These are phyloP conservation scores for Fusarium abutilonis DNA, from an alignment of 2,329 filamentous ascomycete genomes.

Conservation along the genomic window DNA sequence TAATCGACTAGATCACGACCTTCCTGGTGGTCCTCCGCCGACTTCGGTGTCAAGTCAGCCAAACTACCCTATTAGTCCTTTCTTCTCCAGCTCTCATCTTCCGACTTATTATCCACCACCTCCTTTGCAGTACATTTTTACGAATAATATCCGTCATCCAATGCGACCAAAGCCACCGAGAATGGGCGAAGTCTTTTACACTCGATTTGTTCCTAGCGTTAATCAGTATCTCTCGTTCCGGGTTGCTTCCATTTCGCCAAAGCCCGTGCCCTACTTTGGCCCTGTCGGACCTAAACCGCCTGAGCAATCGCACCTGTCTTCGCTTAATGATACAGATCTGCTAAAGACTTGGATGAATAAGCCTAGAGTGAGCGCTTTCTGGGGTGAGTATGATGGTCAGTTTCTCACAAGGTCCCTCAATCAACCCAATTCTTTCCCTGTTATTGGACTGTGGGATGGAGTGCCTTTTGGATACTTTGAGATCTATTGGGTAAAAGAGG, in stretches of 20 bases:
- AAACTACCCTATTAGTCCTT: constrained; percentile 69
- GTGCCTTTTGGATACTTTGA: constrained; percentile 98
- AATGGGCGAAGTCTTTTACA: constrained; percentile 92
- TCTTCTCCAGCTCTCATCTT: constrained; percentile 82
- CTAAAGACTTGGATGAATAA: constrained; percentile 90
- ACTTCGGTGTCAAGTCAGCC: constrained; percentile 48
- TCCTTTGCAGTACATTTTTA: constrained; percentile 82
- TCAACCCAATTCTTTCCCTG: constrained; percentile 83
- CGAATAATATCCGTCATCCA: constrained; percentile 83
- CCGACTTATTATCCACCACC: constrained; percentile 91
- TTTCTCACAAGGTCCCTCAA: constrained; percentile 75
- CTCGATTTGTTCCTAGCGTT: constrained; percentile 82
- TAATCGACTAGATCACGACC: constrained; percentile 48
- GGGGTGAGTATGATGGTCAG: constrained; percentile 73
- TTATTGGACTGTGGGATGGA: constrained; percentile 92
- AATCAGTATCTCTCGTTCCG: constrained; percentile 90
- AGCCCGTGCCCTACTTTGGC: constrained; percentile 71
- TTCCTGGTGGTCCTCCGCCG: constrained; percentile 54
- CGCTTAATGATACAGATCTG: constrained; percentile 65
- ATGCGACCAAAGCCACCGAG: constrained; percentile 87
- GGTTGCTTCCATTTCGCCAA: constrained; percentile 75
- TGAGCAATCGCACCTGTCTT: constrained; percentile 54
- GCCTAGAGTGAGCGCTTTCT: constrained; percentile 83
- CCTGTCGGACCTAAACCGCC: constrained; percentile 58
- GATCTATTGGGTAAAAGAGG: constrained; percentile 98